phyloP scores from a whole-genome alignment of 441 rosid species.

The Cnidoscolus chayamansa region DNA sequence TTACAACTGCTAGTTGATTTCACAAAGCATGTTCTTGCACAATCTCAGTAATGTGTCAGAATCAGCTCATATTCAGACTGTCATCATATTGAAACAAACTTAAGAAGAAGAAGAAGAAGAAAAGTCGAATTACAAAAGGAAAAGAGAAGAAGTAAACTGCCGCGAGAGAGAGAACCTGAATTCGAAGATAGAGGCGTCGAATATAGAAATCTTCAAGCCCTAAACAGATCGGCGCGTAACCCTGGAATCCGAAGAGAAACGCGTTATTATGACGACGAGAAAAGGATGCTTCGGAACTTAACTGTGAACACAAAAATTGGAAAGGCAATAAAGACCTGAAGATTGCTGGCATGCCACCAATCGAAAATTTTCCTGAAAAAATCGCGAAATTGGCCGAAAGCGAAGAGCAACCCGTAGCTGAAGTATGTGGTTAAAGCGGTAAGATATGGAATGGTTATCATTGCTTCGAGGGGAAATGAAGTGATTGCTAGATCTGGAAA shows the following conservation, averaged over 20 bases:
- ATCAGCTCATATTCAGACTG: background rate
- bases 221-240: constrained; percentile 74
- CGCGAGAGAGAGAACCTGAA: constrained; percentile 39
- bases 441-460: constrained; percentile 75
- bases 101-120: background rate
- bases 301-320: no score
- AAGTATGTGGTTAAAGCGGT: constrained; percentile 76
- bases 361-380: constrained; percentile 64
- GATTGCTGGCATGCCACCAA: constrained; percentile 55
- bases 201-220: constrained; percentile 73
- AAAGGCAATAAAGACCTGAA: constrained; percentile 37
- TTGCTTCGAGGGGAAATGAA: constrained; percentile 9
- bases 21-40: background rate
- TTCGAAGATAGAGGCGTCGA: constrained; percentile 66
- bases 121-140: background rate
- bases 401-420: constrained; percentile 79
- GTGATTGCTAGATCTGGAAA: constrained; percentile 11
- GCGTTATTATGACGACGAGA: background rate
- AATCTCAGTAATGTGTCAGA: background rate
- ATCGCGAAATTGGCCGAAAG: constrained; percentile 81
- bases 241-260: constrained; percentile 31
- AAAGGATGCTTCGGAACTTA: no score
- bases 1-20: no score
- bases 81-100: background rate
- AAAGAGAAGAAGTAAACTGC: background rate